phyloP scores from a whole-genome alignment of 768 basidiomycete species.

The Rhodotorula babjevae region DNA sequence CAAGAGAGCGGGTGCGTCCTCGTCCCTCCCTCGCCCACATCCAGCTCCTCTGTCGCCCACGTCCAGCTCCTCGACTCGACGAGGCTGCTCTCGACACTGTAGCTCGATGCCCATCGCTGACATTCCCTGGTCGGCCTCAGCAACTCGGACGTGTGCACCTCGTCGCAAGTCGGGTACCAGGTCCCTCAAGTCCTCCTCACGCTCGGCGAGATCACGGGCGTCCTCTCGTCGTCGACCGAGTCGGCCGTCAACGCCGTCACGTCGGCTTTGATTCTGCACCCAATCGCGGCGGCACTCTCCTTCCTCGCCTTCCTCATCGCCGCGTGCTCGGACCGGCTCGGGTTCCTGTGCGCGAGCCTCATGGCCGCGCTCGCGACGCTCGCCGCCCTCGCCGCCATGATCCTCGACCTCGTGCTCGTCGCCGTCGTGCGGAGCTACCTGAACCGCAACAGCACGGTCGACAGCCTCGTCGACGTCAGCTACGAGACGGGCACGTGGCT shows the following conservation, averaged over 20 bases:
- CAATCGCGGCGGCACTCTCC: slow-evolving; percentile 45
- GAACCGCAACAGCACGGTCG: not conserved
- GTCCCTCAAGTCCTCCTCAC: slow-evolving; percentile 5
- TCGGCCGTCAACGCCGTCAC: slow-evolving; percentile 38
- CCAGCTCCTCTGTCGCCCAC: too few species aligned
- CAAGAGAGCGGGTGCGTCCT: not conserved
- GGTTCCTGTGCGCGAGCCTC: slow-evolving; percentile 45
- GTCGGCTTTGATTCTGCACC: slow-evolving; percentile 46
- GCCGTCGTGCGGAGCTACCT: slow-evolving; percentile 39
- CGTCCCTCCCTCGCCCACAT: too few species aligned
- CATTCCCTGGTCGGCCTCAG: not conserved
- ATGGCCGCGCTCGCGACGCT: slow-evolving; percentile 44
- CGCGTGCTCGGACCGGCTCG: slow-evolving; percentile 43
- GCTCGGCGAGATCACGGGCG: not conserved
- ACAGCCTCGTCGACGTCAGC: not conserved
- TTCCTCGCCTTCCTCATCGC: slow-evolving; percentile 47
- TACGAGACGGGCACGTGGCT: slow-evolving; percentile 17
- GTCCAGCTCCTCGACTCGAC: too few species aligned
- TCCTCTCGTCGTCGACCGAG: not conserved
- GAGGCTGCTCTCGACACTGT: too few species aligned
- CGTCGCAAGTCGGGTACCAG: slow-evolving; percentile 11
- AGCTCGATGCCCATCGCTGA: too few species aligned
- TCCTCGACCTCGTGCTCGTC: slow-evolving; percentile 42
- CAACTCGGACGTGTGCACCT: slow-evolving; percentile 5
- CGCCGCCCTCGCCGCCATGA: slow-evolving; percentile 39